Evolutionary conservation across 371 early-diverging fungal species (phyloP), one percentile per base, ranked within the genome.

Genomic region (Ordospora pajunii): DNA sequence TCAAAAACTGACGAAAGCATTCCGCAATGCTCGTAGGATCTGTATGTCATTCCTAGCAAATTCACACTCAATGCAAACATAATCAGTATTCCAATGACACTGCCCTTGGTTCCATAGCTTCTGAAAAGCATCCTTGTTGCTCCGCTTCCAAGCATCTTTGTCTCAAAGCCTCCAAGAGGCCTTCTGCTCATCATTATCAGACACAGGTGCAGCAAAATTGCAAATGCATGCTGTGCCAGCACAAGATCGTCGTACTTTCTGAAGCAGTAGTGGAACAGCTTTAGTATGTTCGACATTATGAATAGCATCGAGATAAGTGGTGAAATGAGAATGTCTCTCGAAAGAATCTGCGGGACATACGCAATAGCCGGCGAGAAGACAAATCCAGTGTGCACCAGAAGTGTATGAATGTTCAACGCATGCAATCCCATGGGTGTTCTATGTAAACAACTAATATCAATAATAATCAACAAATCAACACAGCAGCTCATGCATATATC

Each of bases 321-420:
- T 0, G 78, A 66, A 49, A 74, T 78, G 12, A 67, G 27, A 42
- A 80, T 76, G 12, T 78, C 27, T 11, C 48, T 40, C 23, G 49
- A 40, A n/a, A 51, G 46, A 25, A 83, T 75, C 52, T 83, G 83
- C 37, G 83, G 81, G 17, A 83, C 43, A 52, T 73, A 83, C 17
- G 78, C 80, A 37, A 83, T 21, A 10, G 72, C 62, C 11, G 83
- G 83, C 22, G 73, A 76, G n/a, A 65, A 12, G 53, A 75, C 71
- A 73, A 76, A 82, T 8, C 37, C 58, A 2, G 19, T 12, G 12
- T 58, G 40, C 7, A 58, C n/a, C n/a, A 37, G n/a, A 27, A 40
- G 58, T 32, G 1, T 32, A 32, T 32, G 2, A 32, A 32, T 32
- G 32, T 32, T 32, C 32, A 32, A 32, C 32, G 32, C 32, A 32